A percentile compares a stretch with the other conserved stretches of the same genome.
Evolutionary conservation across 2,329 filamentous ascomycete genomes (phyloP).

Genomic region (Coniochaeta pulveracea): DNA sequence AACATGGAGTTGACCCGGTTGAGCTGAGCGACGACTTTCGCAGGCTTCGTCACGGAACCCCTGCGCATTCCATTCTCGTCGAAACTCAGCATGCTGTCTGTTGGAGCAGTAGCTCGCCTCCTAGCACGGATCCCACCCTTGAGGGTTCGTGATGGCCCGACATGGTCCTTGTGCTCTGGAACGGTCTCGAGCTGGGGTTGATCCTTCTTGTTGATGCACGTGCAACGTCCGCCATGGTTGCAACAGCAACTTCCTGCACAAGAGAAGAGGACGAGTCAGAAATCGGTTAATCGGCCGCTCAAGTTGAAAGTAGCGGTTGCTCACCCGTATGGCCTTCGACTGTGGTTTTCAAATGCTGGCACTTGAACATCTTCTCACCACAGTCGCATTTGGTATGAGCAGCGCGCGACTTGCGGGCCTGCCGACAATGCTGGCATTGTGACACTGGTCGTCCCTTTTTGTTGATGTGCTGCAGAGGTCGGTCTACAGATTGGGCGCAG

Average conservation of each 20-base stretch:
- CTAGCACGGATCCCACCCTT: constrained; percentile 24
- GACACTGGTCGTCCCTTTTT: constrained; percentile 96
- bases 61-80: constrained; percentile 56
- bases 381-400: constrained; percentile 96
- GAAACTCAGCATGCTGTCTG: constrained; percentile 46
- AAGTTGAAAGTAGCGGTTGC: constrained; percentile 18
- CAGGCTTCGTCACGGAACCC: constrained; percentile 43
- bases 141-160: constrained; percentile 18
- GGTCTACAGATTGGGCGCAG: constrained; percentile 45
- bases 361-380: constrained; percentile 77
- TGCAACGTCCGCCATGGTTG: constrained; percentile 57
- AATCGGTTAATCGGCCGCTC: too few relatives aligned
- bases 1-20: constrained; percentile 47
- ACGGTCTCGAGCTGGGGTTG: constrained; percentile 45
- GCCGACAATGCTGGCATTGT: constrained; percentile 94
- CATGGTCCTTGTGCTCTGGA: constrained; percentile 50
- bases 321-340: constrained; percentile 49
- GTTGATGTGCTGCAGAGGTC: constrained; percentile 86
- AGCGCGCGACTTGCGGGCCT: constrained; percentile 88
- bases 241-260: constrained; percentile 56
- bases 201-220: constrained; percentile 54
- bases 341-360: constrained; percentile 45
- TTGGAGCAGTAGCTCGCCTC: constrained; percentile 45
- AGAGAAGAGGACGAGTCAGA: too few relatives aligned
- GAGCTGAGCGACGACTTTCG: constrained; percentile 46